Evolutionary conservation across 805 yeast genomes (phyloP).

Genomic region (Hanseniaspora pseudoguilliermondii): DNA sequence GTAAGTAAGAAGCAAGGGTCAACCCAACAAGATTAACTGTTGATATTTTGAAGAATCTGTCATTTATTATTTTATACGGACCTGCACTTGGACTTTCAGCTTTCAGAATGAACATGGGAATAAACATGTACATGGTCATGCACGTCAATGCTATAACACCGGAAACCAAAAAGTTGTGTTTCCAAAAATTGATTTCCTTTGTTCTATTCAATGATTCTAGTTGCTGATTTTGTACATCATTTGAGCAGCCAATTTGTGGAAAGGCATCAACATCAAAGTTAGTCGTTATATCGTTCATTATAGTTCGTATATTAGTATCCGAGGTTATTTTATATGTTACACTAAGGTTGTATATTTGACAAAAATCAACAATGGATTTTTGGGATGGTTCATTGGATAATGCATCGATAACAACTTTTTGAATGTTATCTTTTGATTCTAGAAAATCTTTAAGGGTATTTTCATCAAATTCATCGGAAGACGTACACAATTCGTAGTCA

Average conservation of each 20-base stretch:
- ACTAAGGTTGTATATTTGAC: slow-evolving; percentile 2
- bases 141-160: slow-evolving; percentile 53
- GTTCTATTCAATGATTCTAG: slow-evolving; percentile 52
- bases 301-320: slow-evolving; percentile 18
- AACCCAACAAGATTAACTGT: slow-evolving; percentile 44
- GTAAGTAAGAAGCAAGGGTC: slow-evolving; percentile 49
- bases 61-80: slow-evolving; percentile 1
- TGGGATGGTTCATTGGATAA: neutral
- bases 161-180: slow-evolving; percentile 38
- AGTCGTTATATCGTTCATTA: slow-evolving; percentile 18
- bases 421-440: slow-evolving; percentile 7
- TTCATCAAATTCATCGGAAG: neutral
- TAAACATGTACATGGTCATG: slow-evolving; percentile 35
- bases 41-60: slow-evolving; percentile 14
- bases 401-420: slow-evolving; percentile 12
- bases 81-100: slow-evolving; percentile 1
- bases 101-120: slow-evolving; percentile 29
- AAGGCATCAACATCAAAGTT: slow-evolving; percentile 61
- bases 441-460: neutral
- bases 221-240: slow-evolving; percentile 36
- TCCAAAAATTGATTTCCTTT: slow-evolving; percentile 67
- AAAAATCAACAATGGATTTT: neutral
- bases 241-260: neutral
- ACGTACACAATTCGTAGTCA: neutral
- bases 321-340: slow-evolving; percentile 57